phyloP scores from a whole-genome alignment of 2,329 filamentous ascomycete genomes.

The Fusarium keratoplasticum region DNA sequence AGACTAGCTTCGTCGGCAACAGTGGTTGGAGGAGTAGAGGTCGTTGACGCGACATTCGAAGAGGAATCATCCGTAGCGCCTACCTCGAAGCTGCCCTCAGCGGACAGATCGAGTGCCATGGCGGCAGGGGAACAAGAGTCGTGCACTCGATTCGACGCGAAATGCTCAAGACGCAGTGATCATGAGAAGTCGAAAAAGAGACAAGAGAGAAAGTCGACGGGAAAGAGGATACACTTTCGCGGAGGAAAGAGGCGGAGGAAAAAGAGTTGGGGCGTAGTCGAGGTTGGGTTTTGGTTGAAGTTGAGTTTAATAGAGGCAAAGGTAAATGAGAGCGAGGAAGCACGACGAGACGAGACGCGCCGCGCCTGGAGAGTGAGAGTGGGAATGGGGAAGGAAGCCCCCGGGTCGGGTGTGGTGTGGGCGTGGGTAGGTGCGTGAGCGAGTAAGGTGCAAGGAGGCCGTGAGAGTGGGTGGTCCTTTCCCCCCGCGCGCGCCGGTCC shows the following conservation, averaged over 20 bases:
- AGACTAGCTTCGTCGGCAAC: constrained; percentile 72
- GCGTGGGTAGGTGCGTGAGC: constrained; percentile 15
- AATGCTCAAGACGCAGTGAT: constrained; percentile 22
- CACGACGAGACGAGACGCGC: constrained; percentile 38
- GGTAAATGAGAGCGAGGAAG: constrained; percentile 21
- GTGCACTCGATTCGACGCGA: constrained; percentile 33
- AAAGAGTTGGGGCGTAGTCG: background rate
- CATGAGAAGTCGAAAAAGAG: constrained; percentile 16
- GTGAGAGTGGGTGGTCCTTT: constrained; percentile 31
- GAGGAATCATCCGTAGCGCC: constrained; percentile 52
- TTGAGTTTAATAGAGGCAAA: constrained; percentile 9
- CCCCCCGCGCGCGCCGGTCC: constrained; percentile 36
- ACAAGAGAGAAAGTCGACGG: background rate
- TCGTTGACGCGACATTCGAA: constrained; percentile 66
- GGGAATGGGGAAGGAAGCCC: constrained; percentile 7
- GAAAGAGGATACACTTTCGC: background rate
- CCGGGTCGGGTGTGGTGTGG: constrained; percentile 11
- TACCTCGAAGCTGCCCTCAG: constrained; percentile 48
- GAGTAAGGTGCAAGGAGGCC: constrained; percentile 20
- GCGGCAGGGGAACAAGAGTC: constrained; percentile 20
- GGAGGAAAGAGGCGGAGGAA: background rate
- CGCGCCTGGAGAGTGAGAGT: constrained; percentile 33
- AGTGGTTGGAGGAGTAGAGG: constrained; percentile 75
- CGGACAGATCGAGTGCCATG: constrained; percentile 49
- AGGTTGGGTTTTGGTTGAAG: constrained; percentile 2